Evolutionary conservation across 208 protist genomes (phyloP).

Genomic region (Paratrypanosoma confusum): DNA sequence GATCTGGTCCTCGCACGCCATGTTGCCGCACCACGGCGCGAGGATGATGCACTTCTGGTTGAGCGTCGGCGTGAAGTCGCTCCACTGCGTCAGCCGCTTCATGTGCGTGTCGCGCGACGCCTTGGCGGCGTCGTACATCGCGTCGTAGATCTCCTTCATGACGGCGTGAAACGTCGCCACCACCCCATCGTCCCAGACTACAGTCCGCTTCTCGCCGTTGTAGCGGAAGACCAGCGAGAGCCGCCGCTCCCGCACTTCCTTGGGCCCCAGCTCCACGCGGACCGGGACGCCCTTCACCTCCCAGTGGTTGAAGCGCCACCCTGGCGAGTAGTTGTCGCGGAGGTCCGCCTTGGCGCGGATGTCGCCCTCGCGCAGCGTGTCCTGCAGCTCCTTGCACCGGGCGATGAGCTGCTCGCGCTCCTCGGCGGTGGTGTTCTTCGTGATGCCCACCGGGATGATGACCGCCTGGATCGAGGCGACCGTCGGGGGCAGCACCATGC

Average conservation of each 20-base stretch:
- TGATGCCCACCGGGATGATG: constrained; percentile 89
- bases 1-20: constrained; percentile 89
- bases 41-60: constrained; percentile 85
- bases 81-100: constrained; percentile 68
- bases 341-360: constrained; percentile 88
- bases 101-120: constrained; percentile 36
- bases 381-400: constrained; percentile 39
- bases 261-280: constrained; percentile 96
- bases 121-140: constrained; percentile 67
- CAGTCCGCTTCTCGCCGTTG: constrained; percentile 42
- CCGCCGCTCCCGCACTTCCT: constrained; percentile 83
- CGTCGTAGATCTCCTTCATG: constrained; percentile 88
- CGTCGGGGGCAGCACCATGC: constrained; percentile 97
- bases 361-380: constrained; percentile 48
- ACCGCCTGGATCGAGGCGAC: constrained; percentile 94
- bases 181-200: constrained; percentile 49
- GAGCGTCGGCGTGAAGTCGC: constrained; percentile 85
- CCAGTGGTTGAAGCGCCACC: constrained; percentile 98
- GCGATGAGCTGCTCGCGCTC: constrained; percentile 37
- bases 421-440: constrained; percentile 57
- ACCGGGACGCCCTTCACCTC: constrained; percentile 96
- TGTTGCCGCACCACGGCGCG: constrained; percentile 87
- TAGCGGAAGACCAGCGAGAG: constrained; percentile 53
- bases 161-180: constrained; percentile 16
- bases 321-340: constrained; percentile 93